Evolutionary conservation across 495 filamentous ascomycete species (phyloP), one percentile per base, ranked within the genome.

Genomic region (Xanthoparmelia taractica): DNA sequence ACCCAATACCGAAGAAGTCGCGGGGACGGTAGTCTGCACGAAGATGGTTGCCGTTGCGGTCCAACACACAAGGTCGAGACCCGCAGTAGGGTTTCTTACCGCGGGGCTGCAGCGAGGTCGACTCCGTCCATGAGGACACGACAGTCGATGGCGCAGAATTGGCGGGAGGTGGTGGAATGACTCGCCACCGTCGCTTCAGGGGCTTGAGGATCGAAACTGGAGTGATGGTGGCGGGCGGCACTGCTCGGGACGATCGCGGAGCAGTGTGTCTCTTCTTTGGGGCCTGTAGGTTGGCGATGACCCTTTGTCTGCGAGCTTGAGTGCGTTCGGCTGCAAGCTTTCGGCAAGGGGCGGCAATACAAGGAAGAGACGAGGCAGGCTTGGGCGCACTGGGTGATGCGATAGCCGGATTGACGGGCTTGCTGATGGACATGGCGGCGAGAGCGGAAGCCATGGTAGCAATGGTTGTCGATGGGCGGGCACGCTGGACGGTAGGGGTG

Each of bases 361-460:
- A 15, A 23, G 50, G 37, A 63, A 63, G 60, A 63, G 60, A 37
- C 52, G n/a, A 8, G 8, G 60, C n/a, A 54, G 55, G 60, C 60
- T 52, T 62, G 60, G 50, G 23, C 60, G 45, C 36, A 52, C 25
- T 62, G 47, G 47, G 18, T 29, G 12, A 23, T 56, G 60, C 47
- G 60, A 52, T 43, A 23, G 47, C 60, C 45, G 20, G 58, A 25
- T 48, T 60, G 58, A 17, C 41, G 48, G 47, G n/a, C 2, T 25
- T 55, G 36, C 45, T 61, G 36, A 54, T n/a, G 45, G 45, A 27
- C 45, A 31, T 59, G 38, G 34, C 34, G 37, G 43, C 50, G 45
- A 38, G 41, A 20, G n/a, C 20, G 36, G 34, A 52, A n/a, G 37
- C 34, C 36, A 40, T 50, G 48, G 47, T 33, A 50, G 29, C 27